A percentile compares a stretch with the other conserved stretches of the same genome.
Evolutionary conservation across 768 basidiomycete species (phyloP).

Genomic region (Termitomyces sp.): DNA sequence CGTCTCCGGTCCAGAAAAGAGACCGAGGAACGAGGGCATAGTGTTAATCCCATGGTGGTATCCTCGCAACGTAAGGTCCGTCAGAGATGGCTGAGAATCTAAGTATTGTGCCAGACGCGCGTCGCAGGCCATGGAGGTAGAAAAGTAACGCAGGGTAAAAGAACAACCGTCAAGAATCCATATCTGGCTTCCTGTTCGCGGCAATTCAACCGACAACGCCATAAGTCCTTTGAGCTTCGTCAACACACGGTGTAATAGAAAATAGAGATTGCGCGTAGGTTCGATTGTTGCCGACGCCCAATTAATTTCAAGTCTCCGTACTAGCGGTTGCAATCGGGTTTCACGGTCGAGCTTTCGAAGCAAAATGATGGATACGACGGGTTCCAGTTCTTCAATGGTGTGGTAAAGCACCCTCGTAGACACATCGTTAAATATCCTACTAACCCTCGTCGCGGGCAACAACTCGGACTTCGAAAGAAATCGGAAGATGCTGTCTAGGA

Average conservation of each 20-base stretch:
- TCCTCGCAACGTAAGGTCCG: constrained; percentile 55
- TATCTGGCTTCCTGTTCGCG: constrained; percentile 32
- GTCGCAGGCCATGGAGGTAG: constrained; percentile 57
- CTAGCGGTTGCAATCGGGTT: constrained; percentile 33
- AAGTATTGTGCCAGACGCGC: constrained; percentile 46
- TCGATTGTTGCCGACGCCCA: constrained; percentile 22
- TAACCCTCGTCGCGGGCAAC: constrained; percentile 21
- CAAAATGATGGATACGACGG: constrained; percentile 31
- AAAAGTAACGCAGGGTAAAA: constrained; percentile 44
- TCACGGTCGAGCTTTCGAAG: constrained; percentile 38
- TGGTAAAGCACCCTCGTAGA: constrained; percentile 28
- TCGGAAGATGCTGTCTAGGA: constrained; percentile 28
- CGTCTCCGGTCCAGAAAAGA: constrained; percentile 11
- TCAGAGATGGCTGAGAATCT: constrained; percentile 43
- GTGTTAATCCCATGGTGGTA: constrained; percentile 32
- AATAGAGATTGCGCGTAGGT: constrained; percentile 48
- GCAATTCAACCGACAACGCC: constrained; percentile 51
- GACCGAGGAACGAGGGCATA: constrained; percentile 22
- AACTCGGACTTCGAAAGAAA: constrained; percentile 20
- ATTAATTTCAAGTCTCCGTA: constrained; percentile 46
- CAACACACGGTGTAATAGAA: constrained; percentile 45
- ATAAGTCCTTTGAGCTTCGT: constrained; percentile 34
- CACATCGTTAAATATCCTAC: constrained; percentile 26
- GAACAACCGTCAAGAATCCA: constrained; percentile 48
- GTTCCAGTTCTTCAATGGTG: constrained; percentile 30